These are phyloP conservation scores for Tricholoma saponaceum DNA, from an alignment of 768 basidiomycete species.

Conservation along the genomic window DNA sequence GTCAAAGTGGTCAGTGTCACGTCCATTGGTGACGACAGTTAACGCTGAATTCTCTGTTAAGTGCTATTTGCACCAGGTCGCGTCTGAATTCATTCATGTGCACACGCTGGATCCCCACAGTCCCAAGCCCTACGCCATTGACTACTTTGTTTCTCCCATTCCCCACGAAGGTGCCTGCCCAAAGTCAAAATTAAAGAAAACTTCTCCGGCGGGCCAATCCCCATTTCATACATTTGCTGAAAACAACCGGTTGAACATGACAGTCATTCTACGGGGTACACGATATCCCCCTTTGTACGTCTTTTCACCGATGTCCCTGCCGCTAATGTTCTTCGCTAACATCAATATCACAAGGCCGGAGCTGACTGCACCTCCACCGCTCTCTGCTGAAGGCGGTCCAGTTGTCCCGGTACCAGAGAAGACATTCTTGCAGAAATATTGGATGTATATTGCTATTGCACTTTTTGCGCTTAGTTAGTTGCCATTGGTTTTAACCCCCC, in stretches of 20 bases:
- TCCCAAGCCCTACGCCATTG: slow-evolving; percentile 55
- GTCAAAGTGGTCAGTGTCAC: slow-evolving; percentile 50
- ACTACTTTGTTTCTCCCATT: slow-evolving; percentile 67
- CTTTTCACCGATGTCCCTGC: slow-evolving; percentile 1
- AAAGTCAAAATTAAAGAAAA: slow-evolving; percentile 22
- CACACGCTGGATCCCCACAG: slow-evolving; percentile 41
- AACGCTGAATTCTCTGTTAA: slow-evolving; percentile 21
- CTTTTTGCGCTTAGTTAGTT: slow-evolving; percentile 48
- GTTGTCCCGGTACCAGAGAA: slow-evolving; percentile 63
- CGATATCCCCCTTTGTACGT: slow-evolving; percentile 56
- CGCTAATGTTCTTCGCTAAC: not conserved
- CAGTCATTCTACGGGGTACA: slow-evolving; percentile 42
- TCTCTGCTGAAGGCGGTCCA: slow-evolving; percentile 63
- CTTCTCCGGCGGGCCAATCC: slow-evolving; percentile 9
- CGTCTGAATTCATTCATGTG: slow-evolving; percentile 53
- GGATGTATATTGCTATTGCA: slow-evolving; percentile 72
- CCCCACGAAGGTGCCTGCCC: slow-evolving; percentile 71
- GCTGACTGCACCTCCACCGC: slow-evolving; percentile 61
- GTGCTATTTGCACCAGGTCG: slow-evolving; percentile 63
- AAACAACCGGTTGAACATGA: slow-evolving; percentile 42
- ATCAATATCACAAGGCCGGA: slow-evolving; percentile 47
- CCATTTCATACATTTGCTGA: slow-evolving; percentile 29
- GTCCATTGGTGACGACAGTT: slow-evolving; percentile 12
- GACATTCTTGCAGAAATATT: slow-evolving; percentile 84
- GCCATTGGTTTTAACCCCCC: not conserved